Percentiles rank a stretch among this genome's conserved stretches.
Evolutionary conservation across 106 monocot species (phyloP).

Genomic region (Gastrodia elata): DNA sequence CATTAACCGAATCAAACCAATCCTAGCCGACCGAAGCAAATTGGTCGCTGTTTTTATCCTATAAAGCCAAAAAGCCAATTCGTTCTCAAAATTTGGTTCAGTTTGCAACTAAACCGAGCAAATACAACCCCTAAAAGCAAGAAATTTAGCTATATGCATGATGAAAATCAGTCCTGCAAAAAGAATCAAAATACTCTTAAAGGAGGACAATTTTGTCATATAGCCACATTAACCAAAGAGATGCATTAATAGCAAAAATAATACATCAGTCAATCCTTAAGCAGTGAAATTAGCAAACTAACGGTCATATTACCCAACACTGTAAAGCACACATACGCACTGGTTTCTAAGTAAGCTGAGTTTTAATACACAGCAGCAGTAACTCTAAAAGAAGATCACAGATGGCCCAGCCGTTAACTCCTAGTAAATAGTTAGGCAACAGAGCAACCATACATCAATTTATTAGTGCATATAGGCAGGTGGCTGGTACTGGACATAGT

Average conservation of each 20-base stretch:
- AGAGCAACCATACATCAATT: slow-evolving; percentile 25
- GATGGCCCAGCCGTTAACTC: slow-evolving; percentile 11
- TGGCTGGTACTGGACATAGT: slow-evolving; percentile 59
- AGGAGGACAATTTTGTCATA: too few relatives aligned
- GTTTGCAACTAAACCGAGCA: too few relatives aligned
- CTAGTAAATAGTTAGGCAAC: slow-evolving; percentile 29
- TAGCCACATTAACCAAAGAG: too few relatives aligned
- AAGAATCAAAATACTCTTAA: too few relatives aligned
- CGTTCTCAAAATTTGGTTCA: too few relatives aligned
- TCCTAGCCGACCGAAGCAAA: too few relatives aligned
- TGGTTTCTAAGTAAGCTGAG: slow-evolving; percentile 9
- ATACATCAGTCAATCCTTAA: neutral
- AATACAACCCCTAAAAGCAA: too few relatives aligned
- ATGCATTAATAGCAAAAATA: slow-evolving; percentile 1
- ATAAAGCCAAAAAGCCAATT: too few relatives aligned
- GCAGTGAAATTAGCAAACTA: neutral
- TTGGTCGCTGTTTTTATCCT: too few relatives aligned
- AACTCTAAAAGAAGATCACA: slow-evolving; percentile 8
- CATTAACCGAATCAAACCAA: too few relatives aligned
- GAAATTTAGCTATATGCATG: too few relatives aligned
- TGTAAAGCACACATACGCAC: slow-evolving; percentile 4
- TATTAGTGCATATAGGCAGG: slow-evolving; percentile 57
- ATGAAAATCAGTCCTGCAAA: too few relatives aligned
- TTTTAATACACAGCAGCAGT: slow-evolving; percentile 19
- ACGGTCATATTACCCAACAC: slow-evolving; percentile 5